A percentile compares a stretch with the other conserved stretches of the same genome.
Evolutionary conservation across 2,329 filamentous ascomycete species (phyloP).

Genomic region (Arachnopeziza araneosa): DNA sequence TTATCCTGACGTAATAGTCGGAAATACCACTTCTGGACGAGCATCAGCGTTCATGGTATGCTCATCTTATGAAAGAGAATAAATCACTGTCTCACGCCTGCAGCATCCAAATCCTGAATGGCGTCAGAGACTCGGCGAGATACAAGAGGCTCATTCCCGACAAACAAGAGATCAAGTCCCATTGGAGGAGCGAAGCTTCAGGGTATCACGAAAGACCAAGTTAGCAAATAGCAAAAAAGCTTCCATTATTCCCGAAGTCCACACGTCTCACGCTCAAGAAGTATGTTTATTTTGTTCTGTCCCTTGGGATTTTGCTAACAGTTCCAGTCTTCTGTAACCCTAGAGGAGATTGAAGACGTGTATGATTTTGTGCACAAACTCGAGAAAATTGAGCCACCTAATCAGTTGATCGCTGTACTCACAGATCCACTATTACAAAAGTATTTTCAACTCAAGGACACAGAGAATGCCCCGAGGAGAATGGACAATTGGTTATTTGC

Average conservation of each 20-base stretch:
- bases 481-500: constrained; percentile 55
- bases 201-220: constrained; percentile 51
- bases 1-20: constrained; percentile 82
- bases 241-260: constrained; percentile 59
- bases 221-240: constrained; percentile 41
- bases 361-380: constrained; percentile 65
- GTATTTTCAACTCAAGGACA: constrained; percentile 59
- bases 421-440: constrained; percentile 75
- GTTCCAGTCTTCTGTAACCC: constrained; percentile 51
- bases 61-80: neutral
- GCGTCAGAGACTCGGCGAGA: constrained; percentile 60
- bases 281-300: constrained; percentile 33
- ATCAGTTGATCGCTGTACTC: constrained; percentile 72
- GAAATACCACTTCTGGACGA: constrained; percentile 55
- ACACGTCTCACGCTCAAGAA: constrained; percentile 69
- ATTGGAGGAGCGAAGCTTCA: constrained; percentile 50
- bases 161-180: constrained; percentile 39
- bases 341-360: constrained; percentile 74
- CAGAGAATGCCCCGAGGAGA: constrained; percentile 44
- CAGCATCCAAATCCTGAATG: constrained; percentile 70
- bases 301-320: neutral
- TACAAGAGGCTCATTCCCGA: constrained; percentile 55
- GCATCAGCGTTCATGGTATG: constrained; percentile 56
- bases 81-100: constrained; percentile 14
- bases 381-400: constrained; percentile 75